Conservation (phyloP, 352 stramenopile genomes). For the Phytophthora cryptogea region DNA sequence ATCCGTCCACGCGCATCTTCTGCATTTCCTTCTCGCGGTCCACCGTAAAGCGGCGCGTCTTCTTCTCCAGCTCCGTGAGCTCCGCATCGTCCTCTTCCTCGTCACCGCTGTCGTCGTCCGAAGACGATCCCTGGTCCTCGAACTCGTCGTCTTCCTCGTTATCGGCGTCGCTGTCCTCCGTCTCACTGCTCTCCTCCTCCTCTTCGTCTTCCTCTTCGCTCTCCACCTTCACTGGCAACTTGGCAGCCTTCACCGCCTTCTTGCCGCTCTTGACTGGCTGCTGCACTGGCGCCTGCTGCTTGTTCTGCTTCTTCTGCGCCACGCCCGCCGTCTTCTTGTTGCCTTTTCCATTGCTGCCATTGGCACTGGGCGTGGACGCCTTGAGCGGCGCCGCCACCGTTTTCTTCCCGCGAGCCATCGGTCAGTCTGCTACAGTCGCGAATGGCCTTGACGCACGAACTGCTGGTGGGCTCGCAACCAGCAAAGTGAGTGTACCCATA, state of each 20-base stretch:
- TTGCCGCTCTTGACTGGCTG: slow-evolving; percentile 12
- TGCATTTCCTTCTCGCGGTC: slow-evolving; percentile 80
- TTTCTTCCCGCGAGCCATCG: slow-evolving; percentile 50
- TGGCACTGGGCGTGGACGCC: slow-evolving; percentile 35
- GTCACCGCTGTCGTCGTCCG: slow-evolving; percentile 63
- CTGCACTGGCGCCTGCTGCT: slow-evolving; percentile 31
- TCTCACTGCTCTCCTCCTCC: slow-evolving; percentile 49
- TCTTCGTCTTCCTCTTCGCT: slow-evolving; percentile 26
- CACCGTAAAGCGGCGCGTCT: slow-evolving; percentile 73
- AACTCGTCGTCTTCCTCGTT: slow-evolving; percentile 75
- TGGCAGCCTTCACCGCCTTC: slow-evolving; percentile 25
- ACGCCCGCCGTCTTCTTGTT: slow-evolving; percentile 35
- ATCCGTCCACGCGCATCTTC: slow-evolving; percentile 85
- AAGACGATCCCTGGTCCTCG: slow-evolving; percentile 87
- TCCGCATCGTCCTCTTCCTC: slow-evolving; percentile 76
- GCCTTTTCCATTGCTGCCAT: slow-evolving; percentile 17
- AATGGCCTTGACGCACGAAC: slow-evolving; percentile 24
- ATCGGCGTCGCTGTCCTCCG: slow-evolving; percentile 69
- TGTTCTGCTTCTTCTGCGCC: slow-evolving; percentile 31
- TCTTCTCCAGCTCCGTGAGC: slow-evolving; percentile 82
- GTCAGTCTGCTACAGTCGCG: slow-evolving; percentile 9
- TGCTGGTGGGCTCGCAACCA: slow-evolving; percentile 33
- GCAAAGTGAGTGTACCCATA: slow-evolving; percentile 34
- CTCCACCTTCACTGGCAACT: slow-evolving; percentile 25
- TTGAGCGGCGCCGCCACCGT: slow-evolving; percentile 34